Base-by-base conservation (phyloP, 2,329 filamentous ascomycete genomes). In the Hymenoscyphus scutula region DNA sequence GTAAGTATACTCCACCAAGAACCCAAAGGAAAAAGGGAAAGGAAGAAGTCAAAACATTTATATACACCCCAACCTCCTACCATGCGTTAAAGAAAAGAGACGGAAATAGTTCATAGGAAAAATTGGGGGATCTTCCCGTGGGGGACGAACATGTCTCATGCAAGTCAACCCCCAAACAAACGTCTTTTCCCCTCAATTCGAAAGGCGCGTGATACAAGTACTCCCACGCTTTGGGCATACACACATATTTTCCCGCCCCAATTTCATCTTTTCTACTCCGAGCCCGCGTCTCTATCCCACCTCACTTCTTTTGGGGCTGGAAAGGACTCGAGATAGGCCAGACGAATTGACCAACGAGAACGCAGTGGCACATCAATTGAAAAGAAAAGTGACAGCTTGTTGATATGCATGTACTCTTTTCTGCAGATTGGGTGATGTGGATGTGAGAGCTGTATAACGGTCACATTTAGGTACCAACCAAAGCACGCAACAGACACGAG, bases 161-260 rank as follows among this genome's bases (percentile, higher is more conserved):
- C 41, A 48, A 54, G 56, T 25, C 27, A 17, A 32, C 27, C 27
- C 34, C 30, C 37, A 38, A 27, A 51, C 53, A 8, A 41, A 45
- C 25, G 11, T 51, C 10, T 32, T n/a, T 17, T 27, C 15, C 10
- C 25, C 34, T 38, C 6, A 32, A 30, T 32, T 32, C n/a, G 5
- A 25, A n/a, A 11, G 54, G 53, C 58, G 57, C 37, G 34, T 63
- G 37, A 41, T 60, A 41, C n/a, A 19, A 45, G 25, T 27, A 5
- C 41, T 30, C 58, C 58, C 53, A 55, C 57, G 53, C 53, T 38
- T 63, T 60, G 58, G 62, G 62, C 58, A 63, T 51, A 48, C 11
- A 27, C 54, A 54, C 62, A 60, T 60, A 56, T 37, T 11, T 17
- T 19, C 53, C 19, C 34, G 37, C 23, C 25, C 19, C 34, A 17